A percentile compares a stretch with the other conserved stretches of the same genome.
Conservation (phyloP, 2,329 filamentous ascomycete genomes). For the Akanthomyces lecanii region DNA sequence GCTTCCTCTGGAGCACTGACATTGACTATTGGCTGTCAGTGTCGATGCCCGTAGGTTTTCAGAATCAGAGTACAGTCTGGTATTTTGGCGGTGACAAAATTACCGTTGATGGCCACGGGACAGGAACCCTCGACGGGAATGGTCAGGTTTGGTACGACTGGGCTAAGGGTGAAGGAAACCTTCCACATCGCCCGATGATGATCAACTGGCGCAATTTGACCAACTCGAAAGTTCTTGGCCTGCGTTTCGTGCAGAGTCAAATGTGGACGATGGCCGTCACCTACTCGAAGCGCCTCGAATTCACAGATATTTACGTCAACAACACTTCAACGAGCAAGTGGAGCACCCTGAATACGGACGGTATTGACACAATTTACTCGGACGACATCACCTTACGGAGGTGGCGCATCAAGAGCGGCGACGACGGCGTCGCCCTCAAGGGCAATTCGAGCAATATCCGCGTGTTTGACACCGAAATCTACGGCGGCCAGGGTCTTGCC, state of each 20-base stretch:
- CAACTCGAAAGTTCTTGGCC: constrained; percentile 43
- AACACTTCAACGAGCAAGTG: constrained; percentile 36
- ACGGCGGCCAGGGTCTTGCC: constrained; percentile 49
- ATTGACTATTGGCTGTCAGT: constrained; percentile 49
- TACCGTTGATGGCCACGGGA: constrained; percentile 43
- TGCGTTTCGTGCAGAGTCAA: constrained; percentile 52
- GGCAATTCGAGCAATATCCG: constrained; percentile 52
- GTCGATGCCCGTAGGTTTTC: constrained; percentile 48
- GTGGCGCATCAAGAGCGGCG: constrained; percentile 49
- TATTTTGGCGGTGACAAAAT: constrained; percentile 51
- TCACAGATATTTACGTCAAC: constrained; percentile 51
- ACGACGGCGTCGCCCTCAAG: constrained; percentile 52
- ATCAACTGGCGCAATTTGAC: constrained; percentile 41
- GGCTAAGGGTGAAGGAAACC: constrained; percentile 40
- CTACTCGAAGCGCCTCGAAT: constrained; percentile 40
- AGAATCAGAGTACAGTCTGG: constrained; percentile 53
- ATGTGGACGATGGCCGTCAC: constrained; percentile 58
- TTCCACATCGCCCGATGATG: constrained; percentile 48
- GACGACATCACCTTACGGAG: constrained; percentile 47
- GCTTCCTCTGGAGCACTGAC: constrained; percentile 39
- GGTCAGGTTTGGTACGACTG: constrained; percentile 58
- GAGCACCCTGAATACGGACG: constrained; percentile 38
- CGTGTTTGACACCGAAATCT: constrained; percentile 46
- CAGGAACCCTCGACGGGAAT: constrained; percentile 55
- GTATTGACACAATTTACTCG: constrained; percentile 49